Base-by-base conservation (phyloP, 441 rosid genomes). In the Arabidopsis hybrid region DNA sequence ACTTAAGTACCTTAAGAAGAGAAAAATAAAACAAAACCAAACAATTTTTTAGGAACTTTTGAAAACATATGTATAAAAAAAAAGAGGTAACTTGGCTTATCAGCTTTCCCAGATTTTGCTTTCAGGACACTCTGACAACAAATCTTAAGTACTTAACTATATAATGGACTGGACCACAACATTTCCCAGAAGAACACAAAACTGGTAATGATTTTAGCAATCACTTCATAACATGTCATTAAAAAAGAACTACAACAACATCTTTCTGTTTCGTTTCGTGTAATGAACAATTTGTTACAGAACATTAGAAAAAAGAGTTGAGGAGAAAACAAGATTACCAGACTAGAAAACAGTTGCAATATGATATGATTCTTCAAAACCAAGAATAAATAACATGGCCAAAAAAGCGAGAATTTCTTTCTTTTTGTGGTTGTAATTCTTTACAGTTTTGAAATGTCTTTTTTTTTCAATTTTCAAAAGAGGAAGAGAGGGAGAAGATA, bases 401-500 rank as follows among this genome's bases (percentile, higher is more conserved):
- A 34, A 34, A 35, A 57, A 35, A 6, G 1, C 26, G 12, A n/a
- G 60, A 32, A 47, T 8, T 56, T n/a, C 12, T 34, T 56, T 16
- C 40, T 56, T 12, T 31, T 56, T 32, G 14, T 53, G n/a, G 57
- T 10, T 53, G 36, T 53, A 32, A 4, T 56, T 56, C 63, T 16
- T 59, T 38, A 9, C 1, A 59, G 3, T 8, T 36, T 36, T 59
- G 63, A 59, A 58, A 2, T 35, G n/a, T 11, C 4, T 26, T 53
- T 3, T 52, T 14, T 9, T 59, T 59, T 17, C 46, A 38, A 3
- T 59, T 36, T 60, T 60, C 31, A 17, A 36, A 59, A 38, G 64
- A 59, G 14, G 64, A 38, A 59, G 46, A 38, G 64, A 38, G 64
- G 64, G 64, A 59, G 47, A 38, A 38, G 6, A 17, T 36, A 58